Percentiles rank a stretch among this genome's conserved stretches.
Evolutionary conservation across 2,329 filamentous ascomycete species (phyloP).

Genomic region (Diaporthe eres): DNA sequence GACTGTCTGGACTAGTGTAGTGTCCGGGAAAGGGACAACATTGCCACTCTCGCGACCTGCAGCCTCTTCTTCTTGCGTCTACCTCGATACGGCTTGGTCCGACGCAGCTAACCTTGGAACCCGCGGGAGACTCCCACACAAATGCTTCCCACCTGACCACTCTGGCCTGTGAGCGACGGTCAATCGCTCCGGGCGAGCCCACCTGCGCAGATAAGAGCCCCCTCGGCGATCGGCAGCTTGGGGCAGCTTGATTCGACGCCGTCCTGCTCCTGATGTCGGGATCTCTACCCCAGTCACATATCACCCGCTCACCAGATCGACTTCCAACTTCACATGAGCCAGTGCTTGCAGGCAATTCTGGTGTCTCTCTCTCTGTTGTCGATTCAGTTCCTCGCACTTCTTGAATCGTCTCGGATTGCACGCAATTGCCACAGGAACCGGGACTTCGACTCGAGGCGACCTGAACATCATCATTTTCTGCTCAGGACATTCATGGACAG

Average conservation of each 20-base stretch:
- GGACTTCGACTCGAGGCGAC: no score
- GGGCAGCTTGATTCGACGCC: neutral
- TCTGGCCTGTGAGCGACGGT: constrained; percentile 16
- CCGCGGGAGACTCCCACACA: constrained; percentile 22
- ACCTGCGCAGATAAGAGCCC: constrained; percentile 22
- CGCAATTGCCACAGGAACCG: neutral
- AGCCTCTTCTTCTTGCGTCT: constrained; percentile 2
- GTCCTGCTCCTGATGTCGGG: constrained; percentile 14
- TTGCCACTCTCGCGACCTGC: constrained; percentile 28
- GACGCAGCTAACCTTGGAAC: constrained; percentile 16
- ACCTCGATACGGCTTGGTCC: constrained; percentile 9
- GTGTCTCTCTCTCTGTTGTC: neutral
- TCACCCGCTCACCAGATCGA: constrained; percentile 18
- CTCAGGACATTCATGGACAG: no score
- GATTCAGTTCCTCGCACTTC: neutral
- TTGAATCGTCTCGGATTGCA: neutral
- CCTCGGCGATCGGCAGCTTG: constrained; percentile 9
- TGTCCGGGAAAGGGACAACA: neutral
- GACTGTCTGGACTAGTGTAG: neutral
- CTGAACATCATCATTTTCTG: neutral
- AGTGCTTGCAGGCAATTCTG: neutral
- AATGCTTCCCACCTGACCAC: constrained; percentile 17
- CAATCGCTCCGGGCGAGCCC: neutral
- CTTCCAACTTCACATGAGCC: neutral
- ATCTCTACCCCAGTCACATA: constrained; percentile 16